Base-by-base conservation (phyloP, 2,329 filamentous ascomycete genomes). In the Aspergillus nomiae region DNA sequence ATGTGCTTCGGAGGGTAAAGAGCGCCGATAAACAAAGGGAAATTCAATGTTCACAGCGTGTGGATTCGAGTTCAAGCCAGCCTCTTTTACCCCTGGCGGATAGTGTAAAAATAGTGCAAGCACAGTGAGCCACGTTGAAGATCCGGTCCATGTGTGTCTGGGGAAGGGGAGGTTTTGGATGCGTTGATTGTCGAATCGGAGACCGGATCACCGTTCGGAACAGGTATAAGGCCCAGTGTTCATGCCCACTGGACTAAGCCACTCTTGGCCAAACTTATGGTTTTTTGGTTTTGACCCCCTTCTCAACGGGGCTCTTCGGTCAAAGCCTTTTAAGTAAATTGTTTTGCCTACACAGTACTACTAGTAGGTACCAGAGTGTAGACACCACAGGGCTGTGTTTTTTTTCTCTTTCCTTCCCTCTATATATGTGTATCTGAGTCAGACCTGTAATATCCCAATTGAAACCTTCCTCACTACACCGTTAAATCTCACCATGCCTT, bases 71-170 rank as follows among this genome's bases (percentile, higher is more conserved):
- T 51, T 51, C 48, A 51, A 51, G 10, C 9, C 51, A 57, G 45
- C 16, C n/a, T 26, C 21, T 36, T 36, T 60, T 58, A 58, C 58
- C 58, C 60, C 60, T 64, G 65, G 63, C 50, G 60, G 54, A 61
- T 56, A 50, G 36, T 24, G 43, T 63, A 54, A 61, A 65, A 63
- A 67, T 65, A 41, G 34, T 54, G 57, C 28, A 61, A 54, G 59
- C 41, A 54, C 46, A 65, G 62, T 62, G 62, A 62, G 67, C 66
- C 65, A 70, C 67, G 67, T 70, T 70, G 69, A 65, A 64, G 63
- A 68, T 69, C 64, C 63, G 58, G 38, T 56, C 60, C 63, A 64
- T 60, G 62, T 62, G 58, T 62, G 59, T 70, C 67, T 68, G 67
- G 67, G 67, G 67, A 69, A 65, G 60, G 61, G 60, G 59, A 61